Percentiles rank a stretch among this genome's conserved stretches.
Conservation (phyloP, 129 eudicot genomes). For the Pulicaria dysenterica region DNA sequence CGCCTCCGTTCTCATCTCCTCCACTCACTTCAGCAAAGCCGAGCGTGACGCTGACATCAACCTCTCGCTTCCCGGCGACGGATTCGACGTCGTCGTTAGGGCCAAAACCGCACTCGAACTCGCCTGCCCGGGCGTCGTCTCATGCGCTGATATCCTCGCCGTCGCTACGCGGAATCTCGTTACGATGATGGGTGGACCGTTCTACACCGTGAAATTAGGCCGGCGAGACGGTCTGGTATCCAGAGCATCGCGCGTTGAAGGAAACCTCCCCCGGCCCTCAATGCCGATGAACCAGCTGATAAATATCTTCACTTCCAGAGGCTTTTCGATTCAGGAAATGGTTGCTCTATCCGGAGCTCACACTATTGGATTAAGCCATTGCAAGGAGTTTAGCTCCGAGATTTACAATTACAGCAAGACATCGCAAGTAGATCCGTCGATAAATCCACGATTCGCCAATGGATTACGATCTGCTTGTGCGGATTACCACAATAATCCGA, state of each 20-base stretch:
- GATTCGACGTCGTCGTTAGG: slow-evolving; percentile 75
- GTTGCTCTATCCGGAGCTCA: slow-evolving; percentile 82
- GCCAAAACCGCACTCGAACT: slow-evolving; percentile 91
- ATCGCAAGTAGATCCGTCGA: slow-evolving; percentile 46
- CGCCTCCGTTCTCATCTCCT: slow-evolving; percentile 73
- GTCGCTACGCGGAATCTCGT: slow-evolving; percentile 68
- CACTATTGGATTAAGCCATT: slow-evolving; percentile 80
- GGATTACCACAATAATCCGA: slow-evolving; percentile 48
- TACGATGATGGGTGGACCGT: slow-evolving; percentile 74
- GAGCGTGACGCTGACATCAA: slow-evolving; percentile 97
- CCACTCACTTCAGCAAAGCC: slow-evolving; percentile 69
- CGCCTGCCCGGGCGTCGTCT: slow-evolving; percentile 80
- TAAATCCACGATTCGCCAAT: slow-evolving; percentile 53
- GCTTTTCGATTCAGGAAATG: slow-evolving; percentile 70
- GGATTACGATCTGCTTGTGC: slow-evolving; percentile 62
- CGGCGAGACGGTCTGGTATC: slow-evolving; percentile 56
- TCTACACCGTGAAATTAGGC: slow-evolving; percentile 57
- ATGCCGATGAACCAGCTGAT: slow-evolving; percentile 58
- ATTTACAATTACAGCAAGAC: slow-evolving; percentile 61
- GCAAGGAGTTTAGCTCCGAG: slow-evolving; percentile 63
- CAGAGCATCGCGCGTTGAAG: slow-evolving; percentile 42
- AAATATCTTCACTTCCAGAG: slow-evolving; percentile 44
- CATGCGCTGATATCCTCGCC: slow-evolving; percentile 84
- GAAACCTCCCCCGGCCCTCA: slow-evolving; percentile 55
- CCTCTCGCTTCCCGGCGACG: slow-evolving; percentile 92